These are phyloP conservation scores for Yamadazyma triangularis DNA, from an alignment of 1,139 yeast genomes.

Conservation along the genomic window DNA sequence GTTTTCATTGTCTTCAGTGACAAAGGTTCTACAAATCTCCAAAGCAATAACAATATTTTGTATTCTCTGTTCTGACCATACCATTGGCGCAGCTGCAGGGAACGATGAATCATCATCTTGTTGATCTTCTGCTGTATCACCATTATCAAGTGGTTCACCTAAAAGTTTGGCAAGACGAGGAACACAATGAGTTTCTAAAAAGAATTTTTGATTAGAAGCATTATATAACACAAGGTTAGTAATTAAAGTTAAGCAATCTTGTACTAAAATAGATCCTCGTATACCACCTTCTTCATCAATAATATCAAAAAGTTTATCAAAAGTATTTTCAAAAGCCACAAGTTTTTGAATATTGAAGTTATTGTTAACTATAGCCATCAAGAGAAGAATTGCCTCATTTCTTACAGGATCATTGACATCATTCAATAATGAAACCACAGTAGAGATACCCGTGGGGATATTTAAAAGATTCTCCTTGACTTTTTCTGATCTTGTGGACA, in stretches of 20 bases:
- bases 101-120: slow-evolving; percentile 14
- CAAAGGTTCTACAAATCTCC: slow-evolving; percentile 71
- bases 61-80: slow-evolving; percentile 72
- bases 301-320: slow-evolving; percentile 73
- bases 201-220: slow-evolving; percentile 85
- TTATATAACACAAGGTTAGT: slow-evolving; percentile 74
- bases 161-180: slow-evolving; percentile 60
- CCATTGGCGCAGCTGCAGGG: slow-evolving; percentile 29
- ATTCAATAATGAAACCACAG: slow-evolving; percentile 62
- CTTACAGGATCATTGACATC: slow-evolving; percentile 85
- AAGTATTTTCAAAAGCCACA: slow-evolving; percentile 92
- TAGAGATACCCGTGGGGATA: slow-evolving; percentile 77
- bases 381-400: slow-evolving; percentile 78
- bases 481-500: slow-evolving; percentile 68
- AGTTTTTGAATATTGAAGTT: slow-evolving; percentile 86
- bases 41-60: slow-evolving; percentile 62
- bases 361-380: slow-evolving; percentile 77
- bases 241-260: slow-evolving; percentile 78
- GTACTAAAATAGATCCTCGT: slow-evolving; percentile 82
- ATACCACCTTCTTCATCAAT: slow-evolving; percentile 87
- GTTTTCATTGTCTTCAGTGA: slow-evolving; percentile 68
- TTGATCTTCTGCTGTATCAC: slow-evolving; percentile 21
- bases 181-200: slow-evolving; percentile 79
- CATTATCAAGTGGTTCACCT: slow-evolving; percentile 48
- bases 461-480: slow-evolving; percentile 71